These are phyloP conservation scores for Aspergillus ochraceoroseus DNA, from an alignment of 2,329 filamentous ascomycete genomes.

Conservation along the genomic window DNA sequence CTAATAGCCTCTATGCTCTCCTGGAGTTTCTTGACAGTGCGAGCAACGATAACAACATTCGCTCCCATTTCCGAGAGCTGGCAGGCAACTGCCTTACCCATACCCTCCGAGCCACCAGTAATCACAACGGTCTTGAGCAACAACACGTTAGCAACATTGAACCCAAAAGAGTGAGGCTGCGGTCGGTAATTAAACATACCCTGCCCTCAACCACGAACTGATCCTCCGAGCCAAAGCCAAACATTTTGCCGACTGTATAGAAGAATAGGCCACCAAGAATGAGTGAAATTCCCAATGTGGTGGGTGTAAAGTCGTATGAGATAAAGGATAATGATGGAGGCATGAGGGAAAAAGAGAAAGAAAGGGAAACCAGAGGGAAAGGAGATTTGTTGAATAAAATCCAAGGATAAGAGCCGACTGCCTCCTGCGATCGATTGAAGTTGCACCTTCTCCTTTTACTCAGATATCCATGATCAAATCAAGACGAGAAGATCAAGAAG, in stretches of 20 bases:
- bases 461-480: background rate
- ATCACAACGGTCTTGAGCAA: conserved; percentile 69
- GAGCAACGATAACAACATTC: conserved; percentile 77
- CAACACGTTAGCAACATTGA: conserved; percentile 4
- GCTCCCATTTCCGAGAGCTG: conserved; percentile 78
- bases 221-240: conserved; percentile 52
- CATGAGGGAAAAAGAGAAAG: conserved; percentile 21
- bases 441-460: conserved; percentile 10
- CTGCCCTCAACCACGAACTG: conserved; percentile 80
- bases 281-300: conserved; percentile 30
- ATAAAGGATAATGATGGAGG: conserved; percentile 21
- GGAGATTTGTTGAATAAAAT: too few species aligned
- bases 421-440: conserved; percentile 2
- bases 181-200: conserved; percentile 49
- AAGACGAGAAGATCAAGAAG: conserved; percentile 3
- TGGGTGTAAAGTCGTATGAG: conserved; percentile 23
- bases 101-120: conserved; percentile 88
- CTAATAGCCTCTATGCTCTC: conserved; percentile 62
- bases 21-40: conserved; percentile 69
- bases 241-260: conserved; percentile 38
- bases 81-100: conserved; percentile 71
- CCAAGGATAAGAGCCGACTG: conserved; percentile 1
- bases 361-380: conserved; percentile 9
- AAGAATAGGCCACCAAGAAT: conserved; percentile 32
- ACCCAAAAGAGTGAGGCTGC: background rate